phyloP scores from a whole-genome alignment of 768 basidiomycete species.

The Filobasidium floriforme region DNA sequence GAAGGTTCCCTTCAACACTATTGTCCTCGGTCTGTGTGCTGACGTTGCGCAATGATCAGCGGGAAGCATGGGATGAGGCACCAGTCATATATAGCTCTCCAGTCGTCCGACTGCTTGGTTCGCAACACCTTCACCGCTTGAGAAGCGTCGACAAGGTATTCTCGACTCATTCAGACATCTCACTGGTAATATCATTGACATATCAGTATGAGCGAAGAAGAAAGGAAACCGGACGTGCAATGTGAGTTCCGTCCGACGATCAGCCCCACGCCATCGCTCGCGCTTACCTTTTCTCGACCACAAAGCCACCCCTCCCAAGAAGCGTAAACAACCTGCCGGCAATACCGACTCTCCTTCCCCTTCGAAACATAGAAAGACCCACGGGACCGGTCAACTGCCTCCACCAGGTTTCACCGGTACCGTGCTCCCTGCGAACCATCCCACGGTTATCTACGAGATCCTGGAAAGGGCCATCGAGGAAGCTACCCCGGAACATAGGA shows the following conservation, averaged over 20 bases:
- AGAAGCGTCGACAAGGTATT: no score
- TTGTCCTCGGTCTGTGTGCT: no score
- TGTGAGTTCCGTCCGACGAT: neutral
- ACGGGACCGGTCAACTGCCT: neutral
- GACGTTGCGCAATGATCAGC: no score
- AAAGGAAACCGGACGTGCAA: neutral
- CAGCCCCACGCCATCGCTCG: no score
- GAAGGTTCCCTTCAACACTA: no score
- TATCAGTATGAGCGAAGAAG: neutral
- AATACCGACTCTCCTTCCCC: neutral
- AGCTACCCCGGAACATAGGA: neutral
- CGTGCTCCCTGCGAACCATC: neutral
- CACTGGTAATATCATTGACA: no score
- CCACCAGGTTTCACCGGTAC: slow-evolving; percentile 3
- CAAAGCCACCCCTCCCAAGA: neutral
- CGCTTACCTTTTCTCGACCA: no score
- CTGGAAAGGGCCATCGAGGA: neutral
- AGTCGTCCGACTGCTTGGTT: no score
- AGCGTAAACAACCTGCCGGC: neutral
- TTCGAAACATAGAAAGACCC: neutral
- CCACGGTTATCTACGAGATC: neutral
- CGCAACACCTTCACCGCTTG: no score
- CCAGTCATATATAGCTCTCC: no score
- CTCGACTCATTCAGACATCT: no score
- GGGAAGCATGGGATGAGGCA: no score